These are phyloP conservation scores for Quercus berberidifolia DNA, from an alignment of 306 rosid genomes.

Conservation along the genomic window DNA sequence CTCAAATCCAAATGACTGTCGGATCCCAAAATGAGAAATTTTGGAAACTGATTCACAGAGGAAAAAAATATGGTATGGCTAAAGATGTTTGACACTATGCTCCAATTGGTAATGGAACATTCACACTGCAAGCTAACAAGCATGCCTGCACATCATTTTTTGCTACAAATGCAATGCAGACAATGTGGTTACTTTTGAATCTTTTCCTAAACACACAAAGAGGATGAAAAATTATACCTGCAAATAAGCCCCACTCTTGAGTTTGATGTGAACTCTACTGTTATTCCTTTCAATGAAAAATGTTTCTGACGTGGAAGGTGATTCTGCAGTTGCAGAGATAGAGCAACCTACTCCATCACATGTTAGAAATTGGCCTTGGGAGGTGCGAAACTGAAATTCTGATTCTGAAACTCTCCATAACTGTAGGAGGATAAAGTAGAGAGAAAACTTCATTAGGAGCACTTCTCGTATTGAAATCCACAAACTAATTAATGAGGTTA, in stretches of 20 bases:
- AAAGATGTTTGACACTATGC: not conserved
- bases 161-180: slow-evolving; percentile 7
- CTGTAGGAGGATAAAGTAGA: slow-evolving; percentile 35
- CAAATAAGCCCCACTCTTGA: slow-evolving; percentile 50
- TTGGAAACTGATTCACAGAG: slow-evolving; percentile 9
- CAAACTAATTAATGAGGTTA: not conserved
- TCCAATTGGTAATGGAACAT: slow-evolving; percentile 1
- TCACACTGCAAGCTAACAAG: not conserved
- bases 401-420: slow-evolving; percentile 77
- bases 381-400: slow-evolving; percentile 65
- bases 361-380: slow-evolving; percentile 68
- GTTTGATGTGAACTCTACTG: slow-evolving; percentile 62
- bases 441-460: slow-evolving; percentile 1
- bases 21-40: not conserved
- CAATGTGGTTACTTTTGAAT: not conserved
- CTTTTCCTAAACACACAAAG: slow-evolving; percentile 7
- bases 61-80: not conserved
- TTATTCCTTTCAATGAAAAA: slow-evolving; percentile 57
- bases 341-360: slow-evolving; percentile 60
- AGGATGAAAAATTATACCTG: slow-evolving; percentile 48
- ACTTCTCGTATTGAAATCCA: not conserved
- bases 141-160: slow-evolving; percentile 6
- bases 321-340: slow-evolving; percentile 58
- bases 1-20: not conserved
- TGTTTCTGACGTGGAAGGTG: slow-evolving; percentile 52